These are phyloP conservation scores for Biscogniauxia mediterranea DNA, from an alignment of 2,329 filamentous ascomycete genomes.

Conservation along the genomic window DNA sequence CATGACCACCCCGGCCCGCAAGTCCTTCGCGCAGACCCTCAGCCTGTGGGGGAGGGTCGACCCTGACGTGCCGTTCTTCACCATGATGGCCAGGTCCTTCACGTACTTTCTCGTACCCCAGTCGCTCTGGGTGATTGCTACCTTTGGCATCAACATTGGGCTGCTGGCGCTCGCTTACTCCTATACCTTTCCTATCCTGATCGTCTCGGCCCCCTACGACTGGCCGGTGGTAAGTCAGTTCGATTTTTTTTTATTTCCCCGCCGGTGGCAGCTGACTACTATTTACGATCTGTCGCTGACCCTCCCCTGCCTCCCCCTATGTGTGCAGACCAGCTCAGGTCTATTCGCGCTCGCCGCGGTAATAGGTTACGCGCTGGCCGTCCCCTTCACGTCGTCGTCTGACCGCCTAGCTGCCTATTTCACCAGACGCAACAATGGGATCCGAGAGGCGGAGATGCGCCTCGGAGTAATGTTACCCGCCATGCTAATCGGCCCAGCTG, in stretches of 20 bases:
- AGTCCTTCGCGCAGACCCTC: slow-evolving; percentile 40
- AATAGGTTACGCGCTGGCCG: slow-evolving; percentile 38
- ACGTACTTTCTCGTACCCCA: slow-evolving; percentile 45
- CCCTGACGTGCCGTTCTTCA: slow-evolving; percentile 40
- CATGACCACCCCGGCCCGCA: slow-evolving; percentile 33
- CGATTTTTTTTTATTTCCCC: neutral
- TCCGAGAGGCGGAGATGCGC: slow-evolving; percentile 44
- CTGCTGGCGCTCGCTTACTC: slow-evolving; percentile 46
- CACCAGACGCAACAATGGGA: slow-evolving; percentile 39
- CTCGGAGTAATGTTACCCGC: slow-evolving; percentile 36
- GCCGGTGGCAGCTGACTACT: neutral
- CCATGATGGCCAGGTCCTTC: slow-evolving; percentile 42
- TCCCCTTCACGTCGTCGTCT: slow-evolving; percentile 35
- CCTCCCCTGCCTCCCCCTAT: neutral
- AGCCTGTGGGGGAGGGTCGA: slow-evolving; percentile 40
- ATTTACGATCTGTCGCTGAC: neutral
- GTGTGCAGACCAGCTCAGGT: slow-evolving; percentile 29
- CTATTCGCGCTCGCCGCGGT: slow-evolving; percentile 35
- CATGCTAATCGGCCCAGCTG: slow-evolving; percentile 35
- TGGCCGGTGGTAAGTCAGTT: slow-evolving; percentile 37
- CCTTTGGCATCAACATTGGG: slow-evolving; percentile 47
- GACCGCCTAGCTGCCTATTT: slow-evolving; percentile 40
- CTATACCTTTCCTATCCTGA: slow-evolving; percentile 45
- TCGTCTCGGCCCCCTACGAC: slow-evolving; percentile 41
- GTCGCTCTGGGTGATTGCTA: slow-evolving; percentile 45